Conservation (phyloP, 2,329 filamentous ascomycete species). For the Talaromyces islandicus region DNA sequence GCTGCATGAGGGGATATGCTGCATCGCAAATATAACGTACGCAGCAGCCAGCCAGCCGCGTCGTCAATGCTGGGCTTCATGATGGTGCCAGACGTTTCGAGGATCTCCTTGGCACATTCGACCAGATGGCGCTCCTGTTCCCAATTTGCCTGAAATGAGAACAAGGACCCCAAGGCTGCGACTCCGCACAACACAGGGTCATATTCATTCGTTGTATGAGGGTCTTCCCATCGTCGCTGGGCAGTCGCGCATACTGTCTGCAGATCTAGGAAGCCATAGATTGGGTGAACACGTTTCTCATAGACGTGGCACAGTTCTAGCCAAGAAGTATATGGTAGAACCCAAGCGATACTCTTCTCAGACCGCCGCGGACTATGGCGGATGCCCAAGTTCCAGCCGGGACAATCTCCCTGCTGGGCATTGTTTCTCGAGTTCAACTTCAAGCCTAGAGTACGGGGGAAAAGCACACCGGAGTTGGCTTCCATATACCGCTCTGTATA, state of each 20-base stretch:
- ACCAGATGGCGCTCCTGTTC: constrained; percentile 43
- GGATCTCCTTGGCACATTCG: constrained; percentile 36
- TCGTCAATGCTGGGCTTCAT: not conserved
- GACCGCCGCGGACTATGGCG: constrained; percentile 18
- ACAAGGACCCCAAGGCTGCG: constrained; percentile 47
- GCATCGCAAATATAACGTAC: constrained; percentile 5
- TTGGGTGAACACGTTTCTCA: constrained; percentile 46
- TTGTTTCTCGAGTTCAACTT: constrained; percentile 45
- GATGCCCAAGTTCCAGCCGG: constrained; percentile 49
- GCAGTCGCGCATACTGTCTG: constrained; percentile 16
- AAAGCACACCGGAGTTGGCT: constrained; percentile 51
- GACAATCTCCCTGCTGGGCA: constrained; percentile 47
- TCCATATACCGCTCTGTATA: constrained; percentile 34
- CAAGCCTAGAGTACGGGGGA: constrained; percentile 47
- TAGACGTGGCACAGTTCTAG: constrained; percentile 40
- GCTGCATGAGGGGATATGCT: constrained; percentile 2
- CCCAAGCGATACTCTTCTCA: constrained; percentile 31
- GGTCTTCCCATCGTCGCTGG: constrained; percentile 17
- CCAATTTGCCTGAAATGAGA: constrained; percentile 39
- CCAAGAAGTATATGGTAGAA: constrained; percentile 44
- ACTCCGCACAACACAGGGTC: constrained; percentile 48
- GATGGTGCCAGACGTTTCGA: constrained; percentile 28
- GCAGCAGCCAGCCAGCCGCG: constrained; percentile 7
- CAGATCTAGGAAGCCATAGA: constrained; percentile 46
- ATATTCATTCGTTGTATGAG: constrained; percentile 22